Evolutionary conservation across 176 grass and related monocot species (phyloP).

Genomic region (Neostapfia colusana): DNA sequence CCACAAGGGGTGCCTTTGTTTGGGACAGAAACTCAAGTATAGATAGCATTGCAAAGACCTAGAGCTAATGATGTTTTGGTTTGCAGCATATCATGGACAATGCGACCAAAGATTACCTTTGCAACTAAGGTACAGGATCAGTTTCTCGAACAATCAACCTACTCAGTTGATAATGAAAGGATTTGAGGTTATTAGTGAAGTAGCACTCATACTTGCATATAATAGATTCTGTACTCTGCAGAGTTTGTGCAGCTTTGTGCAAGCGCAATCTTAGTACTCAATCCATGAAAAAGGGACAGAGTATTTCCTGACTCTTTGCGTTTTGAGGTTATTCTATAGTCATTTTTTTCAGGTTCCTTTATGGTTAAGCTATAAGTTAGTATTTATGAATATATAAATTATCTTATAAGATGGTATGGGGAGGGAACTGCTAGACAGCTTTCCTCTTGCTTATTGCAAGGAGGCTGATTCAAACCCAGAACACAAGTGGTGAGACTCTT

Average conservation of each 20-base stretch:
- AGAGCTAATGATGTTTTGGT: conserved; percentile 4
- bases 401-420: no score
- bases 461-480: no score
- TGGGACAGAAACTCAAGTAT: not conserved
- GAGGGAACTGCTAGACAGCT: no score
- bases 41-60: no score
- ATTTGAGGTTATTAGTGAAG: not conserved
- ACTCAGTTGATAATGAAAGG: conserved; percentile 6
- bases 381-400: not conserved
- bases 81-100: conserved; percentile 6
- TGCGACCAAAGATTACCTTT: not conserved
- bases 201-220: not conserved
- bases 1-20: not conserved
- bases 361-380: no score
- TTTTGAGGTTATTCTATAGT: not conserved
- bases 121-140: not conserved
- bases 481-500: no score
- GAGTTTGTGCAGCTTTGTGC: no score
- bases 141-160: conserved; percentile 7
- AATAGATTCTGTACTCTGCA: no score
- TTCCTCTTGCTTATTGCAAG: no score
- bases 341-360: not conserved
- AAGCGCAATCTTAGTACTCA: no score
- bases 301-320: not conserved
- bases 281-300: no score